Evolutionary conservation across 1,139 yeast genomes (phyloP), one percentile per base, ranked within the genome.

Genomic region (Diutina rugosa): DNA sequence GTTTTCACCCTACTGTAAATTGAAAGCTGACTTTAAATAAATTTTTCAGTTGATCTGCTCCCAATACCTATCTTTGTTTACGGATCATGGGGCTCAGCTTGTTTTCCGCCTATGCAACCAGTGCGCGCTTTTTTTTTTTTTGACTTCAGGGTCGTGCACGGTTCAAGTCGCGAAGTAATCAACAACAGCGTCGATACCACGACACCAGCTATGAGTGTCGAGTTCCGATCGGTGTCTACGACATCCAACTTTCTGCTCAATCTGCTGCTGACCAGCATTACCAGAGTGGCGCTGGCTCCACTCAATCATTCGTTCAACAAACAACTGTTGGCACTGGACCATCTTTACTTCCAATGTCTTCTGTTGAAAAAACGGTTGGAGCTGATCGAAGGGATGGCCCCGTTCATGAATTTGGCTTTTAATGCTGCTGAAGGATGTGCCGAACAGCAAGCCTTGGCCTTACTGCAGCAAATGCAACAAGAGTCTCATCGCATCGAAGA

Each of bases 291-390:
- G 28, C 59, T 63, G 63, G 83, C 78, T 38, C 84, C 83, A 14
- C 72, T 73, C 57, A 67, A 64, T 46, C 60, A 67, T 62, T 71
- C 69, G 59, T 72, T 88, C 79, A 88, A 88, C 69, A 77, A 79
- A 61, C 80, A 78, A 59, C 87, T 87, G n/a, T 72, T 78, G 29
- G 81, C 84, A 29, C 76, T 78, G 58, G 90, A 86, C 59, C 91
- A 95, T 55, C 72, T 91, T 48, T 90, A 81, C 69, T 87, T 85
- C 67, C 81, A 87, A 57, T 87, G 96, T 66, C 70, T 78, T 48
- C 71, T 74, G 18, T 72, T 90, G 58, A 79, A 82, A 65, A 75
- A 72, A 58, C 74, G 88, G 58, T 72, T 91, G 55, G 80, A 78
- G 56, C 71, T 74, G 47, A 80, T 90, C 46, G 85, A 89, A 0